Conservation (phyloP, 2,329 filamentous ascomycete genomes). For the Cercospora zeae-maydis region DNA sequence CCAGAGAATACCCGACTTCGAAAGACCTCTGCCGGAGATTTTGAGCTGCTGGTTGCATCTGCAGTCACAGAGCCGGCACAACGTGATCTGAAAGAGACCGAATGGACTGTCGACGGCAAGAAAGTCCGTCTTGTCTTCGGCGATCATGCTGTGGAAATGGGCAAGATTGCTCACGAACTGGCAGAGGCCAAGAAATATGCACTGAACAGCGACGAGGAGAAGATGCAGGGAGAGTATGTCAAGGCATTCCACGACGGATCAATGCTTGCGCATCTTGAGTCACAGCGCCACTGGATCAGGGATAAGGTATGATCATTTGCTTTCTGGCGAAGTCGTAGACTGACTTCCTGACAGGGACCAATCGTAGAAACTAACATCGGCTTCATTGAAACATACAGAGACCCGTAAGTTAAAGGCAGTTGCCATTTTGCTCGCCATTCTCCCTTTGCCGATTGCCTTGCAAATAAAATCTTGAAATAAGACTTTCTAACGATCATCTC, state of each 20-base stretch:
- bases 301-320: slow-evolving; percentile 41
- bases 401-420: slow-evolving; percentile 36
- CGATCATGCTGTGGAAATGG: slow-evolving; percentile 47
- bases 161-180: slow-evolving; percentile 45
- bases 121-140: slow-evolving; percentile 47
- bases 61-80: slow-evolving; percentile 40
- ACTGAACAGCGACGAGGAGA: slow-evolving; percentile 43
- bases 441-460: not conserved
- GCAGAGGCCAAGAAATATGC: slow-evolving; percentile 48
- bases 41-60: slow-evolving; percentile 50
- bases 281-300: slow-evolving; percentile 52
- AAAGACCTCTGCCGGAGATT: slow-evolving; percentile 44
- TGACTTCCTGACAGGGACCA: slow-evolving; percentile 33
- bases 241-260: slow-evolving; percentile 51
- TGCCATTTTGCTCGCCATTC: not conserved
- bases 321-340: not conserved
- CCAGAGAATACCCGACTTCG: slow-evolving; percentile 51
- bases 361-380: slow-evolving; percentile 53
- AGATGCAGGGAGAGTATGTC: slow-evolving; percentile 48
- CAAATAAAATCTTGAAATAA: not conserved
- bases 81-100: slow-evolving; percentile 43
- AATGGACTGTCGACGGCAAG: slow-evolving; percentile 48
- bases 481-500: not conserved
- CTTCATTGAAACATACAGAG: slow-evolving; percentile 55
- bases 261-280: slow-evolving; percentile 49